Evolutionary conservation across 108 stramenopile species (phyloP), one percentile per base, ranked within the genome.

Genomic region (Cyclostephanos invisitatus): DNA sequence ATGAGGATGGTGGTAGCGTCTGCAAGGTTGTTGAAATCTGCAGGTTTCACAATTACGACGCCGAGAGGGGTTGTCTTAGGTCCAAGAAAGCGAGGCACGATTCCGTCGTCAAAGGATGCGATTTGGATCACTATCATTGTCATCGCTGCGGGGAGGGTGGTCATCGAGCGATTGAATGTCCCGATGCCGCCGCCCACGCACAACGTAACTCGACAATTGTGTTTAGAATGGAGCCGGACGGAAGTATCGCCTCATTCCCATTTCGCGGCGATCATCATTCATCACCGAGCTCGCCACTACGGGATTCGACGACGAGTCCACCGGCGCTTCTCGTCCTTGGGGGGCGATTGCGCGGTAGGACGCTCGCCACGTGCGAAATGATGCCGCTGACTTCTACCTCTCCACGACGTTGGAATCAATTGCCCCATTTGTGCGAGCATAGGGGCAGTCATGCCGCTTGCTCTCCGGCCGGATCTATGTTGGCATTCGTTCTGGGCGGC

Each of bases 1-100:
- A 9, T 25, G 15, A 42, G 17, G 60, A 42, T 36, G 32, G 28
- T 29, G 29, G 21, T 3, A 18, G 44, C 22, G 14, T 25, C 28
- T 25, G 15, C 46, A 42, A 67, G 29, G 37, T 55, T 12, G 27
- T 73, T 29, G 75, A 77, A 60, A 77, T 77, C 35, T 77, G 75
- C 20, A 62, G 75, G 58, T 77, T 77, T 62, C 64, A 77, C 50
- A 77, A 77, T 49, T 77, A 64, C 57, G 75, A 77, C 40, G 48
- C 38, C 5, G 74, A 75, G 27, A 69, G 75, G 65, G 75, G 75
- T 36, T 77, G 75, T 46, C 55, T 77, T 14, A 46, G 74, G 14
- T 67, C 67, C 14, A 67, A 54, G 25, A 75, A 68, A 47, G 61
- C 63, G n/a, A 11, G 24, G 14, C 57, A 32, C 27, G 59, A 66